Conservation (phyloP, 2,329 filamentous ascomycete genomes). For the Fusarium sp. region DNA sequence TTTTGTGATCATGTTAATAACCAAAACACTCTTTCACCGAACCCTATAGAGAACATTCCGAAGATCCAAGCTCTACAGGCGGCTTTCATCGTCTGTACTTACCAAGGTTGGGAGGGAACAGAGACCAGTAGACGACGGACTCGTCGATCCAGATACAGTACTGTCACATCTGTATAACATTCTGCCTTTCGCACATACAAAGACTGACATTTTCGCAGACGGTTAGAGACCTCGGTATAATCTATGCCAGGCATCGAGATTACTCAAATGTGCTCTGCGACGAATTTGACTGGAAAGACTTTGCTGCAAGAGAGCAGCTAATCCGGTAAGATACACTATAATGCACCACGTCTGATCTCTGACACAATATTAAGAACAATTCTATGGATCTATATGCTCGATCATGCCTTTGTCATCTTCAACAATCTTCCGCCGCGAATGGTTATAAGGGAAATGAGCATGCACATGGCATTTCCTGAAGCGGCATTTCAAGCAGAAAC, state of each 20-base stretch:
- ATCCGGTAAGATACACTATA: background rate
- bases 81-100: background rate
- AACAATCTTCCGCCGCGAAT: background rate
- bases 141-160: background rate
- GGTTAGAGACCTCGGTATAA: background rate
- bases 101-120: slow-evolving; percentile 8
- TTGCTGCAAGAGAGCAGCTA: slow-evolving; percentile 4
- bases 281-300: background rate
- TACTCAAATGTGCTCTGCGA: background rate
- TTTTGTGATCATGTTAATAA: background rate
- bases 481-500: background rate
- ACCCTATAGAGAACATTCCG: fast-evolving
- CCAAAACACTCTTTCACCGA: fast-evolving
- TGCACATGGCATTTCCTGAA: slow-evolving; percentile 2
- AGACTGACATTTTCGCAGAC: background rate
- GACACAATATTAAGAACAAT: background rate
- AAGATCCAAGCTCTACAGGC: background rate
- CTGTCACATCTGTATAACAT: background rate
- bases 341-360: fast-evolving
- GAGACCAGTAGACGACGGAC: background rate
- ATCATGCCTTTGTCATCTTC: slow-evolving; percentile 3
- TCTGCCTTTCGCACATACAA: fast-evolving
- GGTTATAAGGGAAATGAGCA: slow-evolving; percentile 4
- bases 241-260: background rate
- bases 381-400: background rate